Base-by-base conservation (phyloP, 306 rosid species). In the Spatholobus suberectus region DNA sequence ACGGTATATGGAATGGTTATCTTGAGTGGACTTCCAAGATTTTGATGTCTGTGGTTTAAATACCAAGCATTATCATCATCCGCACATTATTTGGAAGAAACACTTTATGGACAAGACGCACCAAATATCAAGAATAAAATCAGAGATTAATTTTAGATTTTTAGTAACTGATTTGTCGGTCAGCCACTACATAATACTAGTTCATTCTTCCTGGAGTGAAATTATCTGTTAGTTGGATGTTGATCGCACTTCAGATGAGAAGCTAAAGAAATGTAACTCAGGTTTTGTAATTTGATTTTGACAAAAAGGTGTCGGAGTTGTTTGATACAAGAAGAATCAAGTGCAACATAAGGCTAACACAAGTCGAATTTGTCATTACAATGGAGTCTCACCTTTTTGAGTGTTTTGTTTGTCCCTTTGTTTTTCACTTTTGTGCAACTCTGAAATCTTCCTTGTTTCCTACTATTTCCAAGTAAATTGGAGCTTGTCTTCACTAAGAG, bases 11-110 rank as follows among this genome's bases (percentile, higher is more conserved):
- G 18, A 49, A 29, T 29, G 46, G 0, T 54, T 17, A 13, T 52
- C 32, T 76, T 76, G 13, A 18, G 8, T 43, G 72, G 27, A 17
- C n/a, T 37, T 75, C 20, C 80, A 14, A 38, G 51, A 58, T 75
- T 37, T 75, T 55, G 79, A 13, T 21, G 55, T 57, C 2, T 23
- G 46, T 26, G 57, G 21, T 76, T 58, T 58, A 62, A 44, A 77
- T 11, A n/a, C 40, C 21, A 62, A 62, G 11, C 46, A 43, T 27
- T 40, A 77, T 46, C 73, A 29, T 41, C 20, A 61, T n/a, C 61
- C 14, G 3, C 46, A 17, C 61, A 41, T n/a, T 61, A 62, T 44
- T 73, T 52, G 47, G 21, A 52, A 34, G 37, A 54, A 37, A 75
- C 51, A 37, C 79, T 66, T 43, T 11, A 72, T 44, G 58, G 17